phyloP scores from a whole-genome alignment of 768 basidiomycete species.

The Xerocomus potaroensis region DNA sequence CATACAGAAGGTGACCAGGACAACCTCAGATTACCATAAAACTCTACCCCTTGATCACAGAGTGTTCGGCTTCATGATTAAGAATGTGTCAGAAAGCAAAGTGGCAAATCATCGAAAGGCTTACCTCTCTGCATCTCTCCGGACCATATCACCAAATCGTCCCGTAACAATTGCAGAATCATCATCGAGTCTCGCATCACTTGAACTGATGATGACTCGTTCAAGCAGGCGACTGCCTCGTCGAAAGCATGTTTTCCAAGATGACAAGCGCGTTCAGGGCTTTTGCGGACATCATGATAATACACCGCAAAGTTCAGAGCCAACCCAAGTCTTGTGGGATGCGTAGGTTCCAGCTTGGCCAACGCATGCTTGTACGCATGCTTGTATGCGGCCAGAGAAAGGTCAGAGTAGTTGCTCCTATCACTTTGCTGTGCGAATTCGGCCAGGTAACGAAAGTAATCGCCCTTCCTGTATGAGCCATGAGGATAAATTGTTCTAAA shows the following conservation, averaged over 20 bases:
- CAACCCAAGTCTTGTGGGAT: conserved; percentile 84
- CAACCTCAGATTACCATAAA: too few relatives aligned
- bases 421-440: conserved; percentile 75
- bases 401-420: conserved; percentile 63
- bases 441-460: conserved; percentile 88
- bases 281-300: conserved; percentile 82
- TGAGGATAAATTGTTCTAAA: too few relatives aligned
- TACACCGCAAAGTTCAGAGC: conserved; percentile 94
- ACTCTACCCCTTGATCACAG: conserved; percentile 15
- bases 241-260: conserved; percentile 92
- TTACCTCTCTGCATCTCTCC: conserved; percentile 57
- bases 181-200: conserved; percentile 69
- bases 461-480: conserved; percentile 59
- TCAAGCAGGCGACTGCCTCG: conserved; percentile 73
- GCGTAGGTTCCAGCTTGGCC: conserved; percentile 67
- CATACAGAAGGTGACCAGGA: too few relatives aligned
- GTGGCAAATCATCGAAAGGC: background rate
- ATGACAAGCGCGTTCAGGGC: conserved; percentile 83
- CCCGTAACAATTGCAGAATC: conserved; percentile 76
- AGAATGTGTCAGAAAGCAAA: conserved; percentile 12
- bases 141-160: conserved; percentile 85
- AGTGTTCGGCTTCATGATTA: conserved; percentile 22
- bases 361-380: conserved; percentile 79
- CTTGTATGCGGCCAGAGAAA: conserved; percentile 83
- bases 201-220: conserved; percentile 38